Evolutionary conservation across 139 green algal species (phyloP).

Genomic region (Chlorella ohadii): DNA sequence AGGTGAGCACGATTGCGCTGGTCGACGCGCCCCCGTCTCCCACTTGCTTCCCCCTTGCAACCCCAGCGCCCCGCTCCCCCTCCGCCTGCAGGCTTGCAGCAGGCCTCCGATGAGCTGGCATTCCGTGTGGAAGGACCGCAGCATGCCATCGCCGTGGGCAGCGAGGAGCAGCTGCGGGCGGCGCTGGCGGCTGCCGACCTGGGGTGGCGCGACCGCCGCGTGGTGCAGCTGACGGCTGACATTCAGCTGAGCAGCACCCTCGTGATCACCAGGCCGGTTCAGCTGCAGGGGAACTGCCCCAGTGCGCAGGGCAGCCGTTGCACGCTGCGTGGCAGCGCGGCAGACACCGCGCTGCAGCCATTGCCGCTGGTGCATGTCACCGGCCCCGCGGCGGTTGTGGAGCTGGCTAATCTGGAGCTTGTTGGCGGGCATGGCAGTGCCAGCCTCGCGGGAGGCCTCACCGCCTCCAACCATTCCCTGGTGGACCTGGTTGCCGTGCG

Average conservation of each 20-base stretch:
- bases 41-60: conserved; percentile 11
- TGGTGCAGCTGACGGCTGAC: conserved; percentile 20
- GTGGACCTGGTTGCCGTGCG: conserved; percentile 8
- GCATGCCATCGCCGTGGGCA: neutral
- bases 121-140: neutral
- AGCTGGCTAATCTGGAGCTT: conserved; percentile 32
- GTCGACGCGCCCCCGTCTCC: neutral
- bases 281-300: conserved; percentile 27
- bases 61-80: neutral
- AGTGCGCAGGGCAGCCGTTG: neutral
- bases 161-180: conserved; percentile 30
- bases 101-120: neutral
- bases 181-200: conserved; percentile 10
- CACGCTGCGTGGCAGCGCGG: neutral
- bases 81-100: conserved; percentile 11
- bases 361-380: conserved; percentile 35
- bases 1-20: neutral
- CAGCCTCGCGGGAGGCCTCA: conserved; percentile 28
- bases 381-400: conserved; percentile 31
- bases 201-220: conserved; percentile 23
- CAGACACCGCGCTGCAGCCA: too few relatives aligned
- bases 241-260: conserved; percentile 25
- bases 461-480: conserved; percentile 27
- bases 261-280: conserved; percentile 2
- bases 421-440: neutral